Conservation (phyloP, 768 basidiomycete species). For the Termitomyces sp. region DNA sequence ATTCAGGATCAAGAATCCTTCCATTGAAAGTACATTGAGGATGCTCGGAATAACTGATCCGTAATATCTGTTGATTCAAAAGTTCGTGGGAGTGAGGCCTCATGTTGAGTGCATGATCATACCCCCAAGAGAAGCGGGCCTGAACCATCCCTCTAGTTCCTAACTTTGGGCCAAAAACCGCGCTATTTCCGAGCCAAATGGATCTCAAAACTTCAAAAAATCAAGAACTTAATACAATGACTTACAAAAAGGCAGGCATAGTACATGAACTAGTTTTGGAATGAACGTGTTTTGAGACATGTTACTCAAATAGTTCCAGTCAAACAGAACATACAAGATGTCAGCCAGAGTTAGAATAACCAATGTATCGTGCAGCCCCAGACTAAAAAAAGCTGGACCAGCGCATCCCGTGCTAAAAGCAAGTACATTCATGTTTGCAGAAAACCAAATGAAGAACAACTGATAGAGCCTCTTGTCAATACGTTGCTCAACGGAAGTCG, state of each 20-base stretch:
- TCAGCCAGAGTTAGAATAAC: slow-evolving; percentile 40
- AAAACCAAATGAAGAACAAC: slow-evolving; percentile 70
- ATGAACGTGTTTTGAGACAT: neutral
- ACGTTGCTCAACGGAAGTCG: slow-evolving; percentile 43
- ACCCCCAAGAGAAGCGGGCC: slow-evolving; percentile 34
- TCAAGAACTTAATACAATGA: neutral
- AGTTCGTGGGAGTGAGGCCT: neutral
- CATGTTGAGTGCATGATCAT: slow-evolving; percentile 5
- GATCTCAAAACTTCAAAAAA: neutral
- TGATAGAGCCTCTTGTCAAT: slow-evolving; percentile 56
- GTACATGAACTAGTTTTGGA: slow-evolving; percentile 25
- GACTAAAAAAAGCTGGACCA: slow-evolving; percentile 50
- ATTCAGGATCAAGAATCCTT: slow-evolving; percentile 62
- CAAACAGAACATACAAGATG: slow-evolving; percentile 27
- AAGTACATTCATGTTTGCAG: slow-evolving; percentile 62
- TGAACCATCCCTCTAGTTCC: slow-evolving; percentile 81
- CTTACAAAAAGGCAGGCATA: slow-evolving; percentile 58
- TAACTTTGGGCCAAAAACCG: slow-evolving; percentile 72
- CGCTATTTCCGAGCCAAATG: slow-evolving; percentile 18
- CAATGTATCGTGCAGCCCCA: slow-evolving; percentile 47
- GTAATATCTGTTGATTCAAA: slow-evolving; percentile 37
- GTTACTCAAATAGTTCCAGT: neutral
- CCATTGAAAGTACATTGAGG: slow-evolving; percentile 53
- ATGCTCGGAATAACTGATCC: slow-evolving; percentile 46
- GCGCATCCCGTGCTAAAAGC: slow-evolving; percentile 57